These are phyloP conservation scores for Wickerhamomyces chambardii DNA, from an alignment of 805 yeast genomes.

Conservation along the genomic window DNA sequence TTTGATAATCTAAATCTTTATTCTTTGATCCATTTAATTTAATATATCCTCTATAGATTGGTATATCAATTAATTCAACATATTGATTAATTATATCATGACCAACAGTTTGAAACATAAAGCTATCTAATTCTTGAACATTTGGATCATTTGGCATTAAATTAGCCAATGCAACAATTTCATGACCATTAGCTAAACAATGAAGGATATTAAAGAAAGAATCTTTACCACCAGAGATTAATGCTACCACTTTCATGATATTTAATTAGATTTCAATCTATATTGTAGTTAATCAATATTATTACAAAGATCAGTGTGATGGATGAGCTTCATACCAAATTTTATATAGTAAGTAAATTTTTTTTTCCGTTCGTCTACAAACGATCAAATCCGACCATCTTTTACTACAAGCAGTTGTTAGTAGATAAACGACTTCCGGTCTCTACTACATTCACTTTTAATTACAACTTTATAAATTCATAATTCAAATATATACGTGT, in stretches of 20 bases:
- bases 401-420: too few relatives aligned
- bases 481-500: too few relatives aligned
- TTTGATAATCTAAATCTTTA: slow-evolving; percentile 56
- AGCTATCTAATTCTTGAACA: slow-evolving; percentile 77
- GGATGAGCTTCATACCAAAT: too few relatives aligned
- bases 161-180: slow-evolving; percentile 78
- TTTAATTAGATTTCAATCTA: too few relatives aligned
- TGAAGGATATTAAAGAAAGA: slow-evolving; percentile 86
- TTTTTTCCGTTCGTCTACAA: too few relatives aligned
- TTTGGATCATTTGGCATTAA: slow-evolving; percentile 49
- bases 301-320: too few relatives aligned
- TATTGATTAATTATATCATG: slow-evolving; percentile 66
- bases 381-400: too few relatives aligned
- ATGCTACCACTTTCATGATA: slow-evolving; percentile 81
- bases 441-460: too few relatives aligned
- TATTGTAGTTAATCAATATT: too few relatives aligned
- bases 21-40: slow-evolving; percentile 49
- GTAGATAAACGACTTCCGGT: too few relatives aligned
- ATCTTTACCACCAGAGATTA: slow-evolving; percentile 95
- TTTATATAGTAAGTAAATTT: too few relatives aligned
- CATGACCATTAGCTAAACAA: slow-evolving; percentile 81
- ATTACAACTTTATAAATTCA: too few relatives aligned
- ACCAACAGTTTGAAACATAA: slow-evolving; percentile 98
- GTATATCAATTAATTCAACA: slow-evolving; percentile 65
- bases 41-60: slow-evolving; percentile 66